These are phyloP conservation scores for Coemansia sp. DNA, from an alignment of 192 early-diverging fungal species.

Conservation along the genomic window DNA sequence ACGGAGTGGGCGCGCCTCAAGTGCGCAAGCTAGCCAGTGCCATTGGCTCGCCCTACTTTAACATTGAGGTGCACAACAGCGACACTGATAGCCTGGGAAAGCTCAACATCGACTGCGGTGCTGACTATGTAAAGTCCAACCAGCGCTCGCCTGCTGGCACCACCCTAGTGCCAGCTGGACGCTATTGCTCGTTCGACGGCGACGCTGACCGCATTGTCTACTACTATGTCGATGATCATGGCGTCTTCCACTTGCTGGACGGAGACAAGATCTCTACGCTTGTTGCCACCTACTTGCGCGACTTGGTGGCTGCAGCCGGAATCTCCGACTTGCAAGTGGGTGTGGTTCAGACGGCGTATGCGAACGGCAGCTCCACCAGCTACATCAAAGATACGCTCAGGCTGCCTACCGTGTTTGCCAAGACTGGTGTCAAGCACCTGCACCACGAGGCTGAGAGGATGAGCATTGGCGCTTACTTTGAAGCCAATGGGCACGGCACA, in stretches of 20 bases:
- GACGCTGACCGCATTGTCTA: slow-evolving; percentile 98
- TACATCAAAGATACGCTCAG: slow-evolving; percentile 88
- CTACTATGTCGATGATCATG: slow-evolving; percentile 79
- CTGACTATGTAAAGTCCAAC: slow-evolving; percentile 95
- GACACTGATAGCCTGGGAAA: slow-evolving; percentile 67
- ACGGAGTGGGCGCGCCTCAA: slow-evolving; percentile 95
- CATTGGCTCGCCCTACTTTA: slow-evolving; percentile 63
- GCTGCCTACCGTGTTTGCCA: slow-evolving; percentile 92
- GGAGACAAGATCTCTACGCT: slow-evolving; percentile 99
- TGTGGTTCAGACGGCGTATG: slow-evolving; percentile 98
- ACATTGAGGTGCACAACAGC: slow-evolving; percentile 72
- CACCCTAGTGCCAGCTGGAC: slow-evolving; percentile 61
- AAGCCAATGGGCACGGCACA: slow-evolving; percentile 99
- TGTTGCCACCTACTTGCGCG: slow-evolving; percentile 90
- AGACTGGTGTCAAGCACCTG: slow-evolving; percentile 98
- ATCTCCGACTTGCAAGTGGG: slow-evolving; percentile 81
- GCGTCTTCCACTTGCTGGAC: slow-evolving; percentile 87
- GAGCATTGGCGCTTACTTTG: slow-evolving; percentile 99
- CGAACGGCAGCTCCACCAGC: slow-evolving; percentile 93
- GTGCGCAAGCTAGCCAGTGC: slow-evolving; percentile 70
- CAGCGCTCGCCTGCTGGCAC: slow-evolving; percentile 77
- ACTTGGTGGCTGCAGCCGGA: slow-evolving; percentile 77
- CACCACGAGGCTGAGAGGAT: slow-evolving; percentile 98
- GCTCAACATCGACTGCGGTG: slow-evolving; percentile 91
- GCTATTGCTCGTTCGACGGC: slow-evolving; percentile 91